Percentiles rank a stretch among this genome's conserved stretches.
phyloP scores from a whole-genome alignment of 257 asterid genomes.

The Fraxinus cuspidata region DNA sequence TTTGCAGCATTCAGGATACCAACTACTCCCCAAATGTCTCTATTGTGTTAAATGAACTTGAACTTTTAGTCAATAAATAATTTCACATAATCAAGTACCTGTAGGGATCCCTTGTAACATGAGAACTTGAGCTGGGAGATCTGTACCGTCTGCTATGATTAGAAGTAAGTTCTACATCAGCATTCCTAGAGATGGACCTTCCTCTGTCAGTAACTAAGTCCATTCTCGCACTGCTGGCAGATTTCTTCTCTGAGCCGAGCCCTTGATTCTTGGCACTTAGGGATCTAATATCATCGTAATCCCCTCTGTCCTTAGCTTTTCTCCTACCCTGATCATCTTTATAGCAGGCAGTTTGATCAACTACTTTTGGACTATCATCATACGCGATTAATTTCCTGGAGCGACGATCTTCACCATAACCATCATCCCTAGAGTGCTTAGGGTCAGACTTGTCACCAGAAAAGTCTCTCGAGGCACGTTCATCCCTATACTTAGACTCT shows the following conservation, averaged over 20 bases:
- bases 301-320: conserved; percentile 69
- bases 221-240: conserved; percentile 45
- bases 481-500: conserved; percentile 71
- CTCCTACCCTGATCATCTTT: conserved; percentile 79
- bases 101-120: conserved; percentile 63
- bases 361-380: conserved; percentile 69
- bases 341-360: conserved; percentile 58
- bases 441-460: conserved; percentile 69
- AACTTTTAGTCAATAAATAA: not conserved
- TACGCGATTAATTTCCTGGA: conserved; percentile 57
- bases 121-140: conserved; percentile 78
- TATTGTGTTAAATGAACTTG: conserved; percentile 6
- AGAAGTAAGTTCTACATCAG: conserved; percentile 56
- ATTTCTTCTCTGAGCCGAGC: conserved; percentile 64
- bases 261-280: conserved; percentile 67
- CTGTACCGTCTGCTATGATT: conserved; percentile 62
- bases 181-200: conserved; percentile 67
- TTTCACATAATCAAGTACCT: conserved; percentile 46
- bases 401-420: conserved; percentile 54
- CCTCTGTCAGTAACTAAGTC: conserved; percentile 63
- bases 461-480: conserved; percentile 54
- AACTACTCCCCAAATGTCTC: not conserved
- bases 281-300: conserved; percentile 64
- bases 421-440: conserved; percentile 66
- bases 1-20: not conserved